These are phyloP conservation scores for Cyclotella choctawhatcheeana DNA, from an alignment of 108 stramenopile genomes.

Conservation along the genomic window DNA sequence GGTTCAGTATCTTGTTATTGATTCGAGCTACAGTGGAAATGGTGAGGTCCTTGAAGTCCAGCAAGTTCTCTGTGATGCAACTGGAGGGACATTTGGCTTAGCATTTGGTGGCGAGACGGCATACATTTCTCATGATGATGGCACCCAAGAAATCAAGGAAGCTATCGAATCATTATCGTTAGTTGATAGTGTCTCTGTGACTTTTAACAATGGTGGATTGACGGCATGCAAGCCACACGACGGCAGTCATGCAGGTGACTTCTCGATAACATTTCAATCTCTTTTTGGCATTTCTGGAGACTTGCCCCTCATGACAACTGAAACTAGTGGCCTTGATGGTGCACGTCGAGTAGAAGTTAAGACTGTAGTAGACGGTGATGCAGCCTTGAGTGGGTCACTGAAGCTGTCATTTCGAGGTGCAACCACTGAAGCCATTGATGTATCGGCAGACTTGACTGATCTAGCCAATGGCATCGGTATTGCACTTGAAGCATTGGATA, in stretches of 20 bases:
- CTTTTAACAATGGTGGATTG: slow-evolving; percentile 21
- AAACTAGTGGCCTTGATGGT: slow-evolving; percentile 69
- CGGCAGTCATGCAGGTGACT: slow-evolving; percentile 40
- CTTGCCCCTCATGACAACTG: slow-evolving; percentile 55
- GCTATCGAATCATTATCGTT: slow-evolving; percentile 63
- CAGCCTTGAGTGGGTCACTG: slow-evolving; percentile 64
- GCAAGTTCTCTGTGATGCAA: slow-evolving; percentile 71
- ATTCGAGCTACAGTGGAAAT: slow-evolving; percentile 49
- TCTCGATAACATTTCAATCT: slow-evolving; percentile 61
- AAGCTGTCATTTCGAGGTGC: slow-evolving; percentile 73
- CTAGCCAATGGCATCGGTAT: slow-evolving; percentile 50
- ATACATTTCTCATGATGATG: slow-evolving; percentile 62
- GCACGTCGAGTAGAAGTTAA: slow-evolving; percentile 53
- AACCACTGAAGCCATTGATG: slow-evolving; percentile 49
- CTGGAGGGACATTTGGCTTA: slow-evolving; percentile 73
- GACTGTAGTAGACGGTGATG: slow-evolving; percentile 57
- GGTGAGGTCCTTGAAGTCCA: slow-evolving; percentile 49
- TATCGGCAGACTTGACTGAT: slow-evolving; percentile 24
- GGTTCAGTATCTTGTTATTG: slow-evolving; percentile 65
- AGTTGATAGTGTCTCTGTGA: slow-evolving; percentile 58
- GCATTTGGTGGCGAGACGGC: slow-evolving; percentile 61
- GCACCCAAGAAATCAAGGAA: slow-evolving; percentile 46
- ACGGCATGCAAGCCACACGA: slow-evolving; percentile 50
- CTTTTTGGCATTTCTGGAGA: slow-evolving; percentile 59
- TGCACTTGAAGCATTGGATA: slow-evolving; percentile 66